Conservation (phyloP, 2,329 filamentous ascomycete species). For the Corynespora cassiicola region DNA sequence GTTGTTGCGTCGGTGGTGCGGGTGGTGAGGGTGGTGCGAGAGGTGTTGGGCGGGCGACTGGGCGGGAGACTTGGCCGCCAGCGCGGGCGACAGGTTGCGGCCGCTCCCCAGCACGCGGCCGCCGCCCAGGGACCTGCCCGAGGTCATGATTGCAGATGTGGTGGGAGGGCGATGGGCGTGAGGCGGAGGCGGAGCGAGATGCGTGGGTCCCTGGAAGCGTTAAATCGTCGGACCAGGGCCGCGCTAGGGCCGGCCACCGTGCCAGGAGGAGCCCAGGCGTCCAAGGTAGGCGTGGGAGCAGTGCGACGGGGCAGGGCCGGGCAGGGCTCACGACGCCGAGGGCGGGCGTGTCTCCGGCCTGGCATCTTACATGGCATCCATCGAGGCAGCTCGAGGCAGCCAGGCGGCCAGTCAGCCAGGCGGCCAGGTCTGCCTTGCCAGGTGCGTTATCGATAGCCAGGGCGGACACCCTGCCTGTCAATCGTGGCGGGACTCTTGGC, state of each 20-base stretch:
- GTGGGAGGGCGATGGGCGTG: conserved; percentile 25
- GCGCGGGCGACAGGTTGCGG: conserved; percentile 75
- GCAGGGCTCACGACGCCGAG: too few relatives aligned
- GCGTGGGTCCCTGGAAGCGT: conserved; percentile 17
- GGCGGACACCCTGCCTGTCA: too few relatives aligned
- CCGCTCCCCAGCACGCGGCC: conserved; percentile 90
- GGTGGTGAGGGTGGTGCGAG: conserved; percentile 29
- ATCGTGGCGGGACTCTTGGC: too few relatives aligned
- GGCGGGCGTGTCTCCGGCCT: too few relatives aligned
- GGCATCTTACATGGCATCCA: too few relatives aligned
- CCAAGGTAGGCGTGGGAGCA: too few relatives aligned
- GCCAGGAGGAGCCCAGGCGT: too few relatives aligned
- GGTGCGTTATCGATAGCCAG: too few relatives aligned
- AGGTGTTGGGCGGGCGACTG: conserved; percentile 22
- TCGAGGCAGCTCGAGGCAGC: too few relatives aligned
- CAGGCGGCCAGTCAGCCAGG: too few relatives aligned
- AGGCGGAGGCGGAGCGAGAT: not conserved
- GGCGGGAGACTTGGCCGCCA: conserved; percentile 50
- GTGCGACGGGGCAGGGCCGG: too few relatives aligned
- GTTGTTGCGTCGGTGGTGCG: conserved; percentile 50
- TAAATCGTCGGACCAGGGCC: conserved; percentile 3
- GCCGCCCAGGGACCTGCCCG: conserved; percentile 77
- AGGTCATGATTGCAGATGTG: conserved; percentile 39
- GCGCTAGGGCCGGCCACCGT: conserved; percentile 14
- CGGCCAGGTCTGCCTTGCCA: too few relatives aligned